Evolutionary conservation across 1,284 basidiomycete species (phyloP).

Genomic region (Schizophyllum amplum): DNA sequence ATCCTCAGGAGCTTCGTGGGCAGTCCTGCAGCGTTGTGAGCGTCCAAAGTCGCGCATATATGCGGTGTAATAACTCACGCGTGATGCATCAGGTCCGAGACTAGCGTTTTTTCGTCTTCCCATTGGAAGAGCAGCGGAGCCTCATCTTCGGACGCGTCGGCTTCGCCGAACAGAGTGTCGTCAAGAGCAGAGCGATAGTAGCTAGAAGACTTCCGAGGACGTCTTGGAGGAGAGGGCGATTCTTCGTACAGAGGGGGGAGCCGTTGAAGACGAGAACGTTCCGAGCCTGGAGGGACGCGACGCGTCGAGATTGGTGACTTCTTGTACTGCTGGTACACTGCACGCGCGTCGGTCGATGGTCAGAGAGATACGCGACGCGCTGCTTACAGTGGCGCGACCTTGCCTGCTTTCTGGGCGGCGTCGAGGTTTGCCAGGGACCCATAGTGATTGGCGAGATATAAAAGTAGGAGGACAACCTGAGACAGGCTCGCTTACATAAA

Average conservation of each 20-base stretch:
- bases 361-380: not conserved
- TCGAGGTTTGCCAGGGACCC: not conserved
- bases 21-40: conserved; percentile 1
- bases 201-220: conserved; percentile 1
- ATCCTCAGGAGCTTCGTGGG: conserved; percentile 18
- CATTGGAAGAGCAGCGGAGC: conserved; percentile 29
- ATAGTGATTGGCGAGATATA: not conserved
- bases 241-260: not conserved
- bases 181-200: conserved; percentile 2
- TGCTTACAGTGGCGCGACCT: not conserved
- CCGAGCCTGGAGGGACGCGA: conserved; percentile 2
- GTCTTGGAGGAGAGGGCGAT: conserved; percentile 6
- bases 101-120: conserved; percentile 49
- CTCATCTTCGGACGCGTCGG: conserved; percentile 18
- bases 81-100: conserved; percentile 41
- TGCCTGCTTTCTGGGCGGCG: not conserved
- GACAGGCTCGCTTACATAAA: not conserved
- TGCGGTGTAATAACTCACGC: conserved; percentile 21
- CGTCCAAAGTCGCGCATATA: conserved; percentile 12
- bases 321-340: not conserved
- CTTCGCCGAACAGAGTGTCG: conserved; percentile 7
- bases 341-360: not conserved
- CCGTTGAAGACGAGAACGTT: not conserved
- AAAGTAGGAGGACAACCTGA: not conserved
- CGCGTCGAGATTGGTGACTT: not conserved